A percentile compares a stretch with the other conserved stretches of the same genome.
These are phyloP conservation scores for Lenzites betulinus DNA, from an alignment of 768 basidiomycete genomes.

Conservation along the genomic window DNA sequence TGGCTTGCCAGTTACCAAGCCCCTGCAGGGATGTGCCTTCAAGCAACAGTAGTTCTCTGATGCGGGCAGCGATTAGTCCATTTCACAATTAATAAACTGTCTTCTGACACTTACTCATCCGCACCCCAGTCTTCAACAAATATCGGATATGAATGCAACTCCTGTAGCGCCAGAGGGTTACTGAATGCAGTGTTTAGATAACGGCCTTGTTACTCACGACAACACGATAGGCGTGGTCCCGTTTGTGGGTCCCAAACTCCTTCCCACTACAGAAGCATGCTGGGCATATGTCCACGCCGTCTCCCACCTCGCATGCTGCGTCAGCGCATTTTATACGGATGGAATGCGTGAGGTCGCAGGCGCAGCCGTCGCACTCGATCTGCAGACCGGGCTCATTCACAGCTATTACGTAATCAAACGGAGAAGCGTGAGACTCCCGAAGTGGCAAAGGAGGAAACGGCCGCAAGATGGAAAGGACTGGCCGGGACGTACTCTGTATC, in stretches of 20 bases:
- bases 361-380: slow-evolving; percentile 83
- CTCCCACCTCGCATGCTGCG: slow-evolving; percentile 65
- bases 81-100: neutral
- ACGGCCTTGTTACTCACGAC: slow-evolving; percentile 53
- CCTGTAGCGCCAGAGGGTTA: slow-evolving; percentile 46
- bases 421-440: slow-evolving; percentile 28
- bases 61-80: neutral
- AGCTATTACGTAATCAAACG: slow-evolving; percentile 43
- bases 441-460: slow-evolving; percentile 20
- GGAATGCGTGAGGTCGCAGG: slow-evolving; percentile 91
- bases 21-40: slow-evolving; percentile 88
- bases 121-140: slow-evolving; percentile 96
- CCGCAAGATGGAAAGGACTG: slow-evolving; percentile 11
- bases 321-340: slow-evolving; percentile 96
- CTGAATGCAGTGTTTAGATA: neutral
- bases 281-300: slow-evolving; percentile 93
- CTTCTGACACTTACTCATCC: slow-evolving; percentile 71
- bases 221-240: slow-evolving; percentile 87
- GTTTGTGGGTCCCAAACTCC: slow-evolving; percentile 84
- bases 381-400: slow-evolving; percentile 82
- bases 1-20: slow-evolving; percentile 95
- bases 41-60: slow-evolving; percentile 83
- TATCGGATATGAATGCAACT: slow-evolving; percentile 95
- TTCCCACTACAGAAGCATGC: slow-evolving; percentile 90
- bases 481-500: slow-evolving; percentile 32